Conservation (phyloP, 2,329 filamentous ascomycete species). For the Cordyceps pruinosa region DNA sequence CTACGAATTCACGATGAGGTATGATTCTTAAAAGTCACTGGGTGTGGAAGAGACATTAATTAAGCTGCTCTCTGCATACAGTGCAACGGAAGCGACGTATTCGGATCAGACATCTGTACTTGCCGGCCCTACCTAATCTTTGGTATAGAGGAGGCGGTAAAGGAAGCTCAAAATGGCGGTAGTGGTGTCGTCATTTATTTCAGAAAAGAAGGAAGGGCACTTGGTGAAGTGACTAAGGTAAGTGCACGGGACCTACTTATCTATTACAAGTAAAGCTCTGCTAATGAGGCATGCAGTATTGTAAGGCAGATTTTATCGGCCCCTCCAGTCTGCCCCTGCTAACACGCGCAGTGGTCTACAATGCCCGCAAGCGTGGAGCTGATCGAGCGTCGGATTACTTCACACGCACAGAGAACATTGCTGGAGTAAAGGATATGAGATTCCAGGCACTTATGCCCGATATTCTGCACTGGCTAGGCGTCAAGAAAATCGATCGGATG, state of each 20-base stretch:
- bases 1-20: slow-evolving; percentile 71
- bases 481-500: slow-evolving; percentile 98
- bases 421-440: slow-evolving; percentile 92
- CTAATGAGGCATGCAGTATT: slow-evolving; percentile 24
- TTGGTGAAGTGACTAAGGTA: slow-evolving; percentile 94
- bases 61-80: slow-evolving; percentile 23
- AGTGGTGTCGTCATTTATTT: slow-evolving; percentile 97
- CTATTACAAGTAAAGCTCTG: slow-evolving; percentile 10
- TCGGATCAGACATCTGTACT: slow-evolving; percentile 96
- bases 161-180: slow-evolving; percentile 89
- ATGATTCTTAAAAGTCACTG: slow-evolving; percentile 14
- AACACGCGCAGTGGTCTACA: slow-evolving; percentile 53
- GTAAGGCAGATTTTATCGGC: not conserved
- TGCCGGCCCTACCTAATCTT: slow-evolving; percentile 94
- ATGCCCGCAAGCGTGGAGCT: slow-evolving; percentile 70
- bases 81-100: slow-evolving; percentile 96
- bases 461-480: slow-evolving; percentile 95
- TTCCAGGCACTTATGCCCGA: slow-evolving; percentile 98
- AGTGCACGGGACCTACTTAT: slow-evolving; percentile 24
- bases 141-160: slow-evolving; percentile 94
- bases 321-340: no score
- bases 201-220: slow-evolving; percentile 88
- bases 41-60: not conserved
- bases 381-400: slow-evolving; percentile 90
- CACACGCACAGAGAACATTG: slow-evolving; percentile 95